Percentiles rank a stretch among this genome's conserved stretches.
Evolutionary conservation across 139 green algal genomes (phyloP).

Genomic region (Chlorella sp.): DNA sequence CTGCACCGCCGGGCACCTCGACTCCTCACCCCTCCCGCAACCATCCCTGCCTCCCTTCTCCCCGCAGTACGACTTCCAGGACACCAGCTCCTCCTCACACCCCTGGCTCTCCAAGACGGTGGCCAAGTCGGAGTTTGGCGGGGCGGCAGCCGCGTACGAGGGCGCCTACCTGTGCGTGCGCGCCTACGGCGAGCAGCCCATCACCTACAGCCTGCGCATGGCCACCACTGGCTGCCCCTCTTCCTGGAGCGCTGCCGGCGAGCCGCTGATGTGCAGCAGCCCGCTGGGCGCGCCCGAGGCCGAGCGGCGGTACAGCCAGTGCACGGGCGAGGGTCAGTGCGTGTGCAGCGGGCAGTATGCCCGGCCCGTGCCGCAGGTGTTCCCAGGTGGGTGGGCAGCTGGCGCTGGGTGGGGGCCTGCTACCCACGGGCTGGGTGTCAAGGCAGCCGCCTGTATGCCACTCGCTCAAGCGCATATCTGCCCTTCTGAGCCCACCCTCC

Average conservation of each 20-base stretch:
- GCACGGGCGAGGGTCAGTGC: slow-evolving; percentile 47
- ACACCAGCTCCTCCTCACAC: slow-evolving; percentile 8
- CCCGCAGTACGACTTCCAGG: slow-evolving; percentile 1
- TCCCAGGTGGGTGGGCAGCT: slow-evolving; percentile 40
- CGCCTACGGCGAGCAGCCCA: slow-evolving; percentile 35
- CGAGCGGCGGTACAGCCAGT: slow-evolving; percentile 49
- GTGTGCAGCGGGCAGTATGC: slow-evolving; percentile 44
- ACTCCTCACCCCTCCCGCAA: not conserved
- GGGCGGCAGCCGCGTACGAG: not conserved
- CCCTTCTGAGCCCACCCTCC: too few relatives aligned
- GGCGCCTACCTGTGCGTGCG: slow-evolving; percentile 61
- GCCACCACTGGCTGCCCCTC: slow-evolving; percentile 44
- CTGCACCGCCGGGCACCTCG: too few relatives aligned
- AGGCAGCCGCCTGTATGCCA: too few relatives aligned
- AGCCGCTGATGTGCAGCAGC: slow-evolving; percentile 45
- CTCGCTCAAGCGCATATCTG: too few relatives aligned
- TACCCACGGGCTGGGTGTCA: too few relatives aligned
- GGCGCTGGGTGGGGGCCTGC: too few relatives aligned
- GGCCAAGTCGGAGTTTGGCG: not conserved
- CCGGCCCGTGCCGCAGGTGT: slow-evolving; percentile 51
- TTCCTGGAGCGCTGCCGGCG: slow-evolving; percentile 26
- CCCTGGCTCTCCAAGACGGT: slow-evolving; percentile 19
- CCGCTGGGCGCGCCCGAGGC: slow-evolving; percentile 8
- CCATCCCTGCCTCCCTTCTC: not conserved
- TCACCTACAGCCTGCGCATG: slow-evolving; percentile 27